phyloP scores from a whole-genome alignment of 441 rosid species.

The Sinapis alba region DNA sequence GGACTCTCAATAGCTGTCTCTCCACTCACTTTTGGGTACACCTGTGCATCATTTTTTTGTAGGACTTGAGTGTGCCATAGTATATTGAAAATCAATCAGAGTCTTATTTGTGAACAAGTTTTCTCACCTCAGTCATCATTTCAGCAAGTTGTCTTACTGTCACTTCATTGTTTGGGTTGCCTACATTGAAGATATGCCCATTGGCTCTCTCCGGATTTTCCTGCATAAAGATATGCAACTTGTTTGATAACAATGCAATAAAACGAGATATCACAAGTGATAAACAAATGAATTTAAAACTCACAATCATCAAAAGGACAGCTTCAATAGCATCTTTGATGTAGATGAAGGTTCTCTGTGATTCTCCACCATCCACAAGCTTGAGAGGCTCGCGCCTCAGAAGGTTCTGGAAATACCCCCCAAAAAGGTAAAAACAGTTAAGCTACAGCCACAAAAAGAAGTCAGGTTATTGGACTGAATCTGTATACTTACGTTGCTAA shows the following conservation, averaged over 20 bases:
- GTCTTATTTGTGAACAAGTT: not conserved
- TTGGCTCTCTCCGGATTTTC: conserved; percentile 96
- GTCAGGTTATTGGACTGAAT: not conserved
- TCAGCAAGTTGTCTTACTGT: conserved; percentile 98
- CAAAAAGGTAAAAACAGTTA: not conserved
- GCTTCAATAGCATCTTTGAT: conserved; percentile 98
- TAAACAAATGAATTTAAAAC: conserved; percentile 21
- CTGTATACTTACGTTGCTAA: conserved; percentile 72
- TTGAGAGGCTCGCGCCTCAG: conserved; percentile 81
- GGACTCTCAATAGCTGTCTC: conserved; percentile 73
- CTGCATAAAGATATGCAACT: conserved; percentile 44
- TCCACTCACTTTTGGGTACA: conserved; percentile 80
- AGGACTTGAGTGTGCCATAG: conserved; percentile 13
- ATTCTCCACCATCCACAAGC: conserved; percentile 95
- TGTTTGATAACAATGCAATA: not conserved
- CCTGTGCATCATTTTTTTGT: conserved; percentile 46
- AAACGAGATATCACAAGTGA: not conserved
- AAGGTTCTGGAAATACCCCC: conserved; percentile 55
- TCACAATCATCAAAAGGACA: conserved; percentile 87
- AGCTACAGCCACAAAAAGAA: not conserved
- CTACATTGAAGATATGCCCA: conserved; percentile 94
- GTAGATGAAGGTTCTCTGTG: conserved; percentile 92
- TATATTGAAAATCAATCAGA: not conserved
- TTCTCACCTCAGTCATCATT: conserved; percentile 88
- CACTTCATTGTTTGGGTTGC: conserved; percentile 98